phyloP scores from a whole-genome alignment of 495 filamentous ascomycete genomes.

The Neurospora sp. region DNA sequence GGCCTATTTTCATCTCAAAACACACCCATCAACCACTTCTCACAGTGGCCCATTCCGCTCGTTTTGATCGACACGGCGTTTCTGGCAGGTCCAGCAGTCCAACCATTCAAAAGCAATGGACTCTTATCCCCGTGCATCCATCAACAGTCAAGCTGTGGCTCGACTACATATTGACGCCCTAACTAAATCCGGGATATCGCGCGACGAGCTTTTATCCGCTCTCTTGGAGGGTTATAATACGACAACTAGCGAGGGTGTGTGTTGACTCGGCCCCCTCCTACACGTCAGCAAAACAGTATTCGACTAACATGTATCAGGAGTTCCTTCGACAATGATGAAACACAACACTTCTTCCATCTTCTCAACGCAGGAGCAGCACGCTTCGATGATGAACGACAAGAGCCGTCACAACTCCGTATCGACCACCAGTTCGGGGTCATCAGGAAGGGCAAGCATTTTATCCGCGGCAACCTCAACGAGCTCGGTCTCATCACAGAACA shows the following conservation, averaged over 20 bases:
- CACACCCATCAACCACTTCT: background rate
- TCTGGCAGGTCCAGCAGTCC: background rate
- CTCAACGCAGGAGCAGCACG: background rate
- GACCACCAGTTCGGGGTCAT: conserved; percentile 27
- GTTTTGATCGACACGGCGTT: background rate
- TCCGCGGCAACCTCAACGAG: conserved; percentile 21
- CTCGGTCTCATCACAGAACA: conserved; percentile 18
- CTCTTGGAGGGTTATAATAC: conserved; percentile 18
- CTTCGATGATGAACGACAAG: background rate
- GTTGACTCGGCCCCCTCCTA: background rate
- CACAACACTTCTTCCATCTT: background rate
- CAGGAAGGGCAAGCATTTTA: conserved; percentile 21
- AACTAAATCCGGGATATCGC: conserved; percentile 19
- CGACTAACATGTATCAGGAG: background rate
- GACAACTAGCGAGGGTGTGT: conserved; percentile 7
- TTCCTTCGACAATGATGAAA: background rate
- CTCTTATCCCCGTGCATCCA: conserved; percentile 5
- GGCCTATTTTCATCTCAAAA: background rate
- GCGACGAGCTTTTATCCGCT: conserved; percentile 22
- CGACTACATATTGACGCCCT: conserved; percentile 24
- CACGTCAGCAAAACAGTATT: background rate
- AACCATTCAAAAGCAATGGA: background rate
- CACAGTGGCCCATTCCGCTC: background rate
- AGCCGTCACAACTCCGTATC: conserved; percentile 18
- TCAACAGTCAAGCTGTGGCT: conserved; percentile 21